These are phyloP conservation scores for Phytomonas sp. DNA, from an alignment of 208 protist genomes.

Conservation along the genomic window DNA sequence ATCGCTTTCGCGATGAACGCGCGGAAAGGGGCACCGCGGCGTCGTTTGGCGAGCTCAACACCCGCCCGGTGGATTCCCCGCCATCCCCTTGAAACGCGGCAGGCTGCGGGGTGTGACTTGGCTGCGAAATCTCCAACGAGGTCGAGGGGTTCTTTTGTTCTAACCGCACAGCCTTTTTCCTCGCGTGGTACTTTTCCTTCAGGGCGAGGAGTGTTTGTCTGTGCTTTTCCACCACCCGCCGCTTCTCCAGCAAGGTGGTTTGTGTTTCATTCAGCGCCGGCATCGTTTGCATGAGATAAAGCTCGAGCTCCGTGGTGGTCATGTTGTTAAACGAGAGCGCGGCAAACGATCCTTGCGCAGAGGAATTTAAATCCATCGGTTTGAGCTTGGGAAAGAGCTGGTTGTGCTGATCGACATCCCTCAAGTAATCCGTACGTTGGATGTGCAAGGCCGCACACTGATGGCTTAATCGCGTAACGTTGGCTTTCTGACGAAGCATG, in stretches of 20 bases:
- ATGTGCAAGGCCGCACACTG: slow-evolving; percentile 56
- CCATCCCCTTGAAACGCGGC: background rate
- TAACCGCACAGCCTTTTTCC: slow-evolving; percentile 15
- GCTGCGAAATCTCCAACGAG: background rate
- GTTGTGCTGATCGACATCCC: slow-evolving; percentile 44
- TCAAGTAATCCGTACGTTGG: slow-evolving; percentile 26
- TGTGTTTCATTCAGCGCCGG: slow-evolving; percentile 35
- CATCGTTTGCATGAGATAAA: slow-evolving; percentile 56
- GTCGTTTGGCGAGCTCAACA: background rate
- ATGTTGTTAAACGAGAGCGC: slow-evolving; percentile 31
- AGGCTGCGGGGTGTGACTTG: background rate
- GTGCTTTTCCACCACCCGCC: slow-evolving; percentile 32
- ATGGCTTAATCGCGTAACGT: slow-evolving; percentile 35
- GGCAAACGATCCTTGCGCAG: background rate
- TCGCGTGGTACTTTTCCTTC: slow-evolving; percentile 25
- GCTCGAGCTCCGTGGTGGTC: slow-evolving; percentile 63
- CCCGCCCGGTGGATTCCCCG: background rate
- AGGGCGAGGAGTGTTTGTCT: slow-evolving; percentile 27
- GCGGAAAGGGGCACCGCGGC: background rate
- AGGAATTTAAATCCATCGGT: background rate
- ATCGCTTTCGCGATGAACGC: background rate
- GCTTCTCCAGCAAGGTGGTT: slow-evolving; percentile 39
- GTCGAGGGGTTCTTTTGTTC: background rate
- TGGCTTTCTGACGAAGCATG: slow-evolving; percentile 26
- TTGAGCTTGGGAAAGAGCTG: slow-evolving; percentile 29